Evolutionary conservation across 169 alveolate species (phyloP).

Genomic region (Eimeria tenella): DNA sequence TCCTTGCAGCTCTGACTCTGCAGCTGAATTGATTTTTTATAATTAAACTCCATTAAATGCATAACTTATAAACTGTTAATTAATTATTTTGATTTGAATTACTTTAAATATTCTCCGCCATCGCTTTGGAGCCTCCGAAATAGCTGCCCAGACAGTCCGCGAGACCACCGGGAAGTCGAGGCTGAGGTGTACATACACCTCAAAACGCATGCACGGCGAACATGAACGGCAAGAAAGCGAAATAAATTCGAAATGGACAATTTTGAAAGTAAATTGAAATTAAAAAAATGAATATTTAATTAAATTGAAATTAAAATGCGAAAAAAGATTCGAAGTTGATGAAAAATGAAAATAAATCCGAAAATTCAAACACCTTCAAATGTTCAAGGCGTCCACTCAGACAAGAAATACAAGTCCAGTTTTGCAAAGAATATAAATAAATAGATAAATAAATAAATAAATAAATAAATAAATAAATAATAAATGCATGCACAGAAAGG

Average conservation of each 20-base stretch:
- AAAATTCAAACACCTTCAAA: neutral
- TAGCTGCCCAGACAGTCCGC: slow-evolving; percentile 87
- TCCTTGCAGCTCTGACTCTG: too few relatives aligned
- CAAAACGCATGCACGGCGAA: neutral
- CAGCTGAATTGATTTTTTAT: too few relatives aligned
- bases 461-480: neutral
- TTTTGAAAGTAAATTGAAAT: neutral
- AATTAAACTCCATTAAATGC: too few relatives aligned
- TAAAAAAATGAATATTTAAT: neutral
- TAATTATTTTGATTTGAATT: neutral
- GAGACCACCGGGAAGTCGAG: slow-evolving; percentile 87
- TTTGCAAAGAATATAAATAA: neutral
- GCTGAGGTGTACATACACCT: slow-evolving; percentile 62
- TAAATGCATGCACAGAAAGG: too few relatives aligned
- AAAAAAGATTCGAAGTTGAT: neutral
- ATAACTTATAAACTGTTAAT: neutral
- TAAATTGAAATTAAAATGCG: neutral
- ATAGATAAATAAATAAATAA: neutral
- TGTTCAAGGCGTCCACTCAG: too few relatives aligned
- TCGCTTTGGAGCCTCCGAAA: slow-evolving; percentile 85
- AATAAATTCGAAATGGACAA: neutral
- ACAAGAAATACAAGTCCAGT: neutral
- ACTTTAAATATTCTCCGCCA: slow-evolving; percentile 89
- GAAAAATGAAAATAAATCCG: neutral
- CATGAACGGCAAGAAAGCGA: neutral